Evolutionary conservation across 1,284 basidiomycete genomes (phyloP), one percentile per base, ranked within the genome.

Genomic region (Bondarzewia mesenterica): DNA sequence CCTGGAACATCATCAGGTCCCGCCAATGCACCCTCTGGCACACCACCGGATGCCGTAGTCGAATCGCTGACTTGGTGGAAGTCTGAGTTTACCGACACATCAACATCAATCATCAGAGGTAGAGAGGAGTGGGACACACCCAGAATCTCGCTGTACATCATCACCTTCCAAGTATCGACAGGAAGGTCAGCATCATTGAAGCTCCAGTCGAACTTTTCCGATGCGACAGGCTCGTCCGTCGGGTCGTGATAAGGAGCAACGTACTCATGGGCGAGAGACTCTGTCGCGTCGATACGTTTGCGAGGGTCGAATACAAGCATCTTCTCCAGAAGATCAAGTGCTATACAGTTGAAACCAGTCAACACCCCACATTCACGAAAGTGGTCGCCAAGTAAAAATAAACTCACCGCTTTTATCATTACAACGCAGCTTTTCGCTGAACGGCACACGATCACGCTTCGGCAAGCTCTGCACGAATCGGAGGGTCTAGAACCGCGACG

Each of bases 171-270:
- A 3, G 93, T 97, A 64, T 99, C 95, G 22, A 99, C 91, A 0
- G 96, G 96, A 41, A 99, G 75, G 65, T 99, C 95, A n/a, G 96
- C 96, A 58, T 99, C 95, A 69, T 99, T 99, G 81, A 99, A 99
- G 60, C 85, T 90, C 95, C 95, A 99, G 68, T 99, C 95, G 61
- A 99, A 99, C 61, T 91, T 87, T 66, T 98, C 94, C 29, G 78
- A 81, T 7, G 95, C 92, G 39, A 89, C 85, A 5, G 96, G 95
- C 67, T 99, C 96, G 64, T 99, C 95, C 7, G 93, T 93, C 7
- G 95, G 93, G 70, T 99, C 96, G 64, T 99, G 96, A 66, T 99
- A 99, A 7, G 95, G 95, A 5, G 91, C 81, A 18, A 99, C 90
- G 69, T 99, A 99, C 60, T 92, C 89, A 69, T 99, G 93, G 5